Evolutionary conservation across 1,139 yeast genomes (phyloP), one percentile per base, ranked within the genome.

Genomic region (Saccharomycopsis crataegensis): DNA sequence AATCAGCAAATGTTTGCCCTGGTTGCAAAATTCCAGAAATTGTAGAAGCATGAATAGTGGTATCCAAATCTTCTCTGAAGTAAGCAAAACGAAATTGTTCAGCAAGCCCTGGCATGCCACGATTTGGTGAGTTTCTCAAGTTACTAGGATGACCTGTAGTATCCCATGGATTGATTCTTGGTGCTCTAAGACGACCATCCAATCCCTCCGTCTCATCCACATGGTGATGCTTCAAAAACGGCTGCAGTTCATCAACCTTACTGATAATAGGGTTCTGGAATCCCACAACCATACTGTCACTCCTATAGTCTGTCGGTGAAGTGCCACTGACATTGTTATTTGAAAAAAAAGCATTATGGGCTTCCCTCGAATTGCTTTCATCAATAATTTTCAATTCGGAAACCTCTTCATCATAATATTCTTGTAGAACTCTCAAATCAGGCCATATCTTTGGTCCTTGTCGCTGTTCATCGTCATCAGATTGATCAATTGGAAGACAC

Each of bases 1-100:
- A 48, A 41, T 54, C 57, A 32, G 36, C 70, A 61, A 78, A 78
- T 2, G 73, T 69, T 52, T 75, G 77, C 2, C 76, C 79, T 7
- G 79, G 79, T 59, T 78, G 83, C 43, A 89, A 66, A 40, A 91
- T 71, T 0, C 96, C 98, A 12, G 96, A 83, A 42, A 93, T 81
- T 3, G 86, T 83, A 1, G 96, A 91, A 0, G 97, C 82, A 67
- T 93, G 98, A 17, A 93, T 81, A 0, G 99, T 93, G 14, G 89
- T 82, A 17, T 85, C 86, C 61, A 93, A 70, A 63, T 91, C 96
- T 61, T 90, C 96, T 60, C 98, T 75, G 68, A 93, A 93, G 65
- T 91, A 93, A 0, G 98, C 90, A 70, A 87, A 93, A 58, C 98
- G 72, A 60, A 75, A 74, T 54, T 77, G 80, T 48, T 74, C 79